A percentile compares a stretch with the other conserved stretches of the same genome.
Conservation (phyloP, 768 basidiomycete species). For the Leccinum incarnatum region DNA sequence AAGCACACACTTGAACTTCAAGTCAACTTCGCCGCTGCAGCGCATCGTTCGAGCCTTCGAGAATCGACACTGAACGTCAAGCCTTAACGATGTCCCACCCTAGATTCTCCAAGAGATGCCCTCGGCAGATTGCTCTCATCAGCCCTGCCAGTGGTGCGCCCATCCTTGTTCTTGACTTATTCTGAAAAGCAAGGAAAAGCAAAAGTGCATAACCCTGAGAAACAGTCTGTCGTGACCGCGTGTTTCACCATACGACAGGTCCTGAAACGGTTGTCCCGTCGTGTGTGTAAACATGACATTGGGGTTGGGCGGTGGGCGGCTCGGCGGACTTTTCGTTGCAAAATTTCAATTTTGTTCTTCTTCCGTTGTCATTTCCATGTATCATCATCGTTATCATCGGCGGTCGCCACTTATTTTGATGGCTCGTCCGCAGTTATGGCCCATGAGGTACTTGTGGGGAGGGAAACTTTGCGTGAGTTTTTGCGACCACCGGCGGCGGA, state of each 20-base stretch:
- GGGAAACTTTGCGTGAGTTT: neutral
- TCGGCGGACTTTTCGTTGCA: constrained; percentile 4
- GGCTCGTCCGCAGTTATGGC: neutral
- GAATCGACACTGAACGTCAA: neutral
- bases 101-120: neutral
- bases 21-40: neutral
- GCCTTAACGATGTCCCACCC: neutral
- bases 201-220: constrained; percentile 2
- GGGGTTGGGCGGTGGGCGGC: neutral
- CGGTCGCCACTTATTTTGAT: neutral
- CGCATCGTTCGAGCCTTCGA: neutral
- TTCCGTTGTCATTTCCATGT: neutral
- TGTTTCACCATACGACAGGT: constrained; percentile 12
- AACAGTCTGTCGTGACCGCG: neutral
- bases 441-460: neutral
- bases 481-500: neutral
- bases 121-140: neutral
- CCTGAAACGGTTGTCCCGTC: constrained; percentile 11
- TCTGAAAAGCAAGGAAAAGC: neutral
- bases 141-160: neutral
- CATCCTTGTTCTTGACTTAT: neutral
- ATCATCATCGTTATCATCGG: constrained; percentile 1
- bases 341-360: constrained; percentile 1
- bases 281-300: neutral
- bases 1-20: neutral